Percentiles rank a stretch among this genome's conserved stretches.
These are phyloP conservation scores for Ploettnerulaceae sp. DNA, from an alignment of 2,329 filamentous ascomycete species.

Conservation along the genomic window DNA sequence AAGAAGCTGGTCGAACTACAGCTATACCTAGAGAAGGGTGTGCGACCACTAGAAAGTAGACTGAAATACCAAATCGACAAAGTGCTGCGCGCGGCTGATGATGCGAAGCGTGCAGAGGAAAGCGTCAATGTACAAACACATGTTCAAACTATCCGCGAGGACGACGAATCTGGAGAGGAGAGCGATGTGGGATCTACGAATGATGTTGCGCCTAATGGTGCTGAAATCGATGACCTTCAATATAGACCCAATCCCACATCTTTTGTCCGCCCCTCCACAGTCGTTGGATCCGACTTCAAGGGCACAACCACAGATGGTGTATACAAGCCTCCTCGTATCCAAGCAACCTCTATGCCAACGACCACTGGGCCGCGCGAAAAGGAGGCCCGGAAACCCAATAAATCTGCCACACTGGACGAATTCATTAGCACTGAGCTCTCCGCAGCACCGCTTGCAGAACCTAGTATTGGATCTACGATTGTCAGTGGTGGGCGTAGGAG, in stretches of 20 bases:
- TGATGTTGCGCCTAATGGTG: constrained; percentile 23
- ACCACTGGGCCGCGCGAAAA: constrained; percentile 43
- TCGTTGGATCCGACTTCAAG: constrained; percentile 30
- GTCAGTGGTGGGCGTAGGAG: constrained; percentile 70
- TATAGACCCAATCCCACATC: constrained; percentile 57
- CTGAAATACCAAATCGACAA: constrained; percentile 96
- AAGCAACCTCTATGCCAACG: constrained; percentile 77
- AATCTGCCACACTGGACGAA: constrained; percentile 85
- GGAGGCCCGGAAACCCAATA: constrained; percentile 55
- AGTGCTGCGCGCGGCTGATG: constrained; percentile 80
- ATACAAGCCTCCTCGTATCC: constrained; percentile 85
- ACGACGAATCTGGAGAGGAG: constrained; percentile 31
- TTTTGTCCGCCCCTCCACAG: constrained; percentile 31
- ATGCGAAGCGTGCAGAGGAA: constrained; percentile 37
- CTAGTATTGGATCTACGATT: constrained; percentile 90
- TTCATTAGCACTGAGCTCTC: constrained; percentile 85
- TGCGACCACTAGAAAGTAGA: constrained; percentile 82
- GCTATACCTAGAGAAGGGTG: constrained; percentile 90
- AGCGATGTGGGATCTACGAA: constrained; percentile 31
- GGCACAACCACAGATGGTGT: constrained; percentile 56
- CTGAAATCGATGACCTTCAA: constrained; percentile 52
- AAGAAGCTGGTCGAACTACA: constrained; percentile 86
- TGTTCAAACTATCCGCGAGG: constrained; percentile 10
- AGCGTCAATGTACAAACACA: constrained; percentile 36
- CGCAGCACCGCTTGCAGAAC: constrained; percentile 72